Percentiles rank a stretch among this genome's conserved stretches.
Conservation (phyloP, 148 eudicot genomes). For the Nepenthes mirabilis region DNA sequence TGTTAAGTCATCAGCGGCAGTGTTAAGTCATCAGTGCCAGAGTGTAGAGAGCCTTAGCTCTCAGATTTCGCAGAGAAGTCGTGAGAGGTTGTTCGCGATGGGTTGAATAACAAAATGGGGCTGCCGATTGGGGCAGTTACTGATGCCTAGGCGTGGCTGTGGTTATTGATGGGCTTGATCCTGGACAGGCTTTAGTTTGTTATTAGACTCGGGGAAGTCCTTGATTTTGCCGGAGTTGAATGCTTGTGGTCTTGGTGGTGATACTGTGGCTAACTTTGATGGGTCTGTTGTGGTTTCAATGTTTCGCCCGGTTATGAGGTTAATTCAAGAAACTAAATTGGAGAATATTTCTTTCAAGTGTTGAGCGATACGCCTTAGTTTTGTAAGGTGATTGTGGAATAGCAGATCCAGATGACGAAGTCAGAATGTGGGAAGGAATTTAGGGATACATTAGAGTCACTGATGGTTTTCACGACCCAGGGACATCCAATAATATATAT, state of each 20-base stretch:
- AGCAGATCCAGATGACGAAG: slow-evolving; percentile 81
- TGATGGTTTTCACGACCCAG: too few relatives aligned
- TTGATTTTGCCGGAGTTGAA: slow-evolving; percentile 66
- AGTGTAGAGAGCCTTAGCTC: slow-evolving; percentile 82
- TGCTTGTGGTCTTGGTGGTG: slow-evolving; percentile 18
- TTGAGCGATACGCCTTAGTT: slow-evolving; percentile 86
- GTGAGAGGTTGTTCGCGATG: slow-evolving; percentile 54
- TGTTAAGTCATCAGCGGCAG: slow-evolving; percentile 92
- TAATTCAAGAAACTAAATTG: slow-evolving; percentile 83
- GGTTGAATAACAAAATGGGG: slow-evolving; percentile 24
- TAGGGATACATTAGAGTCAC: slow-evolving; percentile 63
- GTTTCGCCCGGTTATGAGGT: slow-evolving; percentile 68
- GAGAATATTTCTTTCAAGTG: slow-evolving; percentile 87
- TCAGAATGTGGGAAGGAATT: slow-evolving; percentile 69
- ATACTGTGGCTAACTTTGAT: slow-evolving; percentile 15
- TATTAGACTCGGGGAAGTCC: slow-evolving; percentile 63
- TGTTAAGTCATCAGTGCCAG: slow-evolving; percentile 93
- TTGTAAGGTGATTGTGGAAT: slow-evolving; percentile 81
- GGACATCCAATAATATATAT: too few relatives aligned
- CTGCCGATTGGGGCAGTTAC: slow-evolving; percentile 44
- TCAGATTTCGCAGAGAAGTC: slow-evolving; percentile 87
- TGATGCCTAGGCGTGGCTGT: slow-evolving; percentile 86
- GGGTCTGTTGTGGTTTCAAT: slow-evolving; percentile 46
- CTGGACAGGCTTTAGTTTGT: slow-evolving; percentile 51
- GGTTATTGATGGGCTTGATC: slow-evolving; percentile 68